Evolutionary conservation across 148 eudicot genomes (phyloP), one percentile per base, ranked within the genome.

Genomic region (Cornus kousa): DNA sequence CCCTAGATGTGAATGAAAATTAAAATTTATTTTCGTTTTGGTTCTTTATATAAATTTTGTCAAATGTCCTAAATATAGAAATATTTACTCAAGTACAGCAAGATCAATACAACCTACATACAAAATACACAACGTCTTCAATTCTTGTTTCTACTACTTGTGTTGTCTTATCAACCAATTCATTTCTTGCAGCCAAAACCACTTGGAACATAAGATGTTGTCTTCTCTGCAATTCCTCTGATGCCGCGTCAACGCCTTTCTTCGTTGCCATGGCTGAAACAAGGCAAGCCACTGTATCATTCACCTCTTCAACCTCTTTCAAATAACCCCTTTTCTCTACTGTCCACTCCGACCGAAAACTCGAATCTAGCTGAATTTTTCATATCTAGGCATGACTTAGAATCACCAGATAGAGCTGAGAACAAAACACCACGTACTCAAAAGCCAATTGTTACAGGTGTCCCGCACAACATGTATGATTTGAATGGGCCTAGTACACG

Each of bases 261-360:
- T 75, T 67, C 7, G 1, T 8, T 5, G 22, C 79, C 23, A 73
- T 1, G 7, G 72, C 84, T 16, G 31, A 76, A 31, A 74, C 43
- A 68, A 88, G 75, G 13, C 32, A 40, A 43, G 39, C 75, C 48
- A 82, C 81, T 2, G 73, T 78, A 28, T 78, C 84, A 77, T 90
- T 86, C 35, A 86, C 87, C 39, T 87, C 87, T 32, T 68, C 76
- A 40, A 93, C 81, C 82, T 93, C 98, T 81, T 80, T 83, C 7
- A 87, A 17, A 2, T 23, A 46, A 32, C 68, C 50, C 31, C 60
- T 68, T 19, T 75, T 75, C 37, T 70, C 84, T 46, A 23, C 1
- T 8, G 3, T n/a, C 13, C 69, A 37, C 74, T 65, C 85, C 68
- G 46, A 53, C 14, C 60, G 69, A 68, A 67, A 69, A 35, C 72